Conservation (phyloP, 495 filamentous ascomycete genomes). For the Talaromyces borbonicus region DNA sequence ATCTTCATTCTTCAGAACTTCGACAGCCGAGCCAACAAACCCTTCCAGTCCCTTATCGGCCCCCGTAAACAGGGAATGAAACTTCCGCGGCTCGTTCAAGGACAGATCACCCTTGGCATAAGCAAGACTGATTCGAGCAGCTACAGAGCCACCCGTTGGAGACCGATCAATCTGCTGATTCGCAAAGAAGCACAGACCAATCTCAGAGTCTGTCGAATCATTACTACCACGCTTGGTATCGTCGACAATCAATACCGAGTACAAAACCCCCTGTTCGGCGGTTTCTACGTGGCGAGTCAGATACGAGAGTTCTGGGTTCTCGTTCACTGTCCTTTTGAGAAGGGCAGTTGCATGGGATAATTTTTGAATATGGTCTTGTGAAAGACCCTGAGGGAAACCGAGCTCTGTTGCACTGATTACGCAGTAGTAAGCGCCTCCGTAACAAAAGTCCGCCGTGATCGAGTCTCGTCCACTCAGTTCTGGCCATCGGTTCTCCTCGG, state of each 20-base stretch:
- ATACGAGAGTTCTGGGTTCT: constrained; percentile 6
- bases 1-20: neutral
- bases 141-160: constrained; percentile 44
- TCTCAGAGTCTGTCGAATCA: constrained; percentile 10
- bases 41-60: neutral
- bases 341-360: constrained; percentile 13
- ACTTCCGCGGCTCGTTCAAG: constrained; percentile 12
- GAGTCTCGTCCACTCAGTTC: neutral
- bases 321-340: constrained; percentile 11
- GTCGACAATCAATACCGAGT: constrained; percentile 18
- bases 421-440: neutral
- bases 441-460: neutral
- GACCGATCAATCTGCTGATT: constrained; percentile 20
- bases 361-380: constrained; percentile 8
- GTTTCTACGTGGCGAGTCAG: constrained; percentile 8
- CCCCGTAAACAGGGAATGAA: constrained; percentile 13
- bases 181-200: constrained; percentile 15
- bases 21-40: neutral
- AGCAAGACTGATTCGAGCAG: constrained; percentile 17
- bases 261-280: constrained; percentile 11
- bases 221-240: constrained; percentile 8
- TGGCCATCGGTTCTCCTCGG: constrained; percentile 2
- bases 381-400: neutral
- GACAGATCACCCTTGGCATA: constrained; percentile 11
- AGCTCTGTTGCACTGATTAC: neutral